Conservation (phyloP, 2,329 filamentous ascomycete genomes). For the Penicillium sp. region DNA sequence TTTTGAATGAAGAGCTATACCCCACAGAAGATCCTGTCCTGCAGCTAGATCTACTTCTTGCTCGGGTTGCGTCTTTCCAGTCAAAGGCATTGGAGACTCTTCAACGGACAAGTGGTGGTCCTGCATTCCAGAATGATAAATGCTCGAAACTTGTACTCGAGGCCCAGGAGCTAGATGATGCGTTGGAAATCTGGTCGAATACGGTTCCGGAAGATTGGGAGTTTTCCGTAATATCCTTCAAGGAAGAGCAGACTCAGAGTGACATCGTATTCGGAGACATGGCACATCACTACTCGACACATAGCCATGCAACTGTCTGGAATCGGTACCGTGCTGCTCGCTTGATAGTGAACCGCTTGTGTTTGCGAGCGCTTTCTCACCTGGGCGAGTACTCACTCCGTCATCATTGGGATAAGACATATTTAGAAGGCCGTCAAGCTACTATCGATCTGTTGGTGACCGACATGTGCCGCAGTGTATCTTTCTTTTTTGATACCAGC, state of each 20-base stretch:
- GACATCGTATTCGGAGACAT: background rate
- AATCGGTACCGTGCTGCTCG: conserved; percentile 25
- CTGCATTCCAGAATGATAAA: no score
- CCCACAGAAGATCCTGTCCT: background rate
- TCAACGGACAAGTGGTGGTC: background rate
- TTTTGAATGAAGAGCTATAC: background rate
- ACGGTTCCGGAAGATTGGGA: no score
- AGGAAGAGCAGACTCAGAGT: no score
- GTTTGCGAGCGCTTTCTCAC: background rate
- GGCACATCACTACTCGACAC: conserved; percentile 15
- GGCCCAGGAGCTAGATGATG: no score
- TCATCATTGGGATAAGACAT: no score
- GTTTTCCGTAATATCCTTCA: no score
- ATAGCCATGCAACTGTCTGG: conserved; percentile 27
- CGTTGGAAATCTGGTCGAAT: no score
- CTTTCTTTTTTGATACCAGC: no score
- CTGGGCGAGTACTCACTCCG: no score
- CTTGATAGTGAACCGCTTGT: conserved; percentile 25
- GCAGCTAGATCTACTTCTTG: background rate
- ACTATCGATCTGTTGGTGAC: background rate
- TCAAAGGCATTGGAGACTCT: background rate
- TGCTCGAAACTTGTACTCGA: no score
- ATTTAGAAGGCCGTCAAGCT: no score
- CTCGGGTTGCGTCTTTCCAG: background rate
- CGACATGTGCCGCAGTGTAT: background rate